Evolutionary conservation across 2,329 filamentous ascomycete genomes (phyloP), one percentile per base, ranked within the genome.

Genomic region (Aspergillus ibericus): DNA sequence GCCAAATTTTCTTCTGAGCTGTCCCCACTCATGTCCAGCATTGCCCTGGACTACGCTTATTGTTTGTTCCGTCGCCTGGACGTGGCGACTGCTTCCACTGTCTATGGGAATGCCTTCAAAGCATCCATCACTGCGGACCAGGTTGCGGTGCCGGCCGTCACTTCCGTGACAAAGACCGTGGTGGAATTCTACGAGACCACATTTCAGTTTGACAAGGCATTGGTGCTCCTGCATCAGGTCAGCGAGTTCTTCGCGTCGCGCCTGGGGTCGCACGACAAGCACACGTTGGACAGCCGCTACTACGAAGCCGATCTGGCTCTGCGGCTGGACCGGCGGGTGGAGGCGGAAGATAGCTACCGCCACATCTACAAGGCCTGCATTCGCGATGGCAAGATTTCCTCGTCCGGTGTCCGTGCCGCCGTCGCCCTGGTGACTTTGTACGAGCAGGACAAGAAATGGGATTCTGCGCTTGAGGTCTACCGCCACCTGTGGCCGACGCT

Each of bases 241-340:
- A 72, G 68, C 59, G 67, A 70, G 15, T 74, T 73, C 64, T 66
- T 73, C 55, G 60, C 62, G 1, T 57, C 64, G n/a, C 65, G 71
- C 4, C 58, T 75, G 3, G 72, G 71, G 2, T 67, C 69, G 5
- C 75, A 72, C 2, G 76, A 82, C 60, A 75, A 79, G 49, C 69
- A 74, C 32, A 80, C 79, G 0, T 79, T 83, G 51, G 72, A 78
- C 22, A 80, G 77, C 2, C 64, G 82, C 54, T 83, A 83, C 63
- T 73, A 74, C 27, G 68, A 83, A 25, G 81, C 76, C 34, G 78
- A 79, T 52, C 71, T 81, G 50, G 77, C 76, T 1, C 77, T 76
- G 62, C 81, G 76, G 63, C 69, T 80, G 40, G 79, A 66, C 55
- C 72, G 67, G 54, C 56, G 56, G 47, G 27, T 56, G 3, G 66